Conservation (phyloP, 371 early-diverging fungal genomes). For the Mortierella sp. region DNA sequence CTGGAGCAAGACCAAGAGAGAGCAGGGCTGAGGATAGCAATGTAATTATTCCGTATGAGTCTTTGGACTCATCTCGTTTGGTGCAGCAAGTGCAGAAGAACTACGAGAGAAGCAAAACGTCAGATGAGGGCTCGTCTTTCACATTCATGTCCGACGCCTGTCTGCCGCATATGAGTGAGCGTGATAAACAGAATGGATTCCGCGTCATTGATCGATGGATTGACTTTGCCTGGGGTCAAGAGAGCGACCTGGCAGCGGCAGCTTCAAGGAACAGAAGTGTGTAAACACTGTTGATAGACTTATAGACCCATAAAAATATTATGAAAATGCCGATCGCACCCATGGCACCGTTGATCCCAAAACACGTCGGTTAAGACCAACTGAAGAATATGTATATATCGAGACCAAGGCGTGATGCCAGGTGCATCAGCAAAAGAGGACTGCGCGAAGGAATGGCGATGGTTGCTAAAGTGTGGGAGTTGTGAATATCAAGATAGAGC, state of each 20-base stretch:
- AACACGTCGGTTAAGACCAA: no score
- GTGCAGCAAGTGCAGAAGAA: not conserved
- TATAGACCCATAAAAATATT: no score
- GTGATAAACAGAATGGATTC: constrained; percentile 28
- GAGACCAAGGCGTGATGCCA: no score
- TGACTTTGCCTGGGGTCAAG: constrained; percentile 44
- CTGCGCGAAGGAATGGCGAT: no score
- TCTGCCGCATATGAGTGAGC: constrained; percentile 25
- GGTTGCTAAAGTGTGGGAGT: no score
- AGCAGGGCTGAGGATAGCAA: not conserved
- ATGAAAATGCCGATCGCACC: no score
- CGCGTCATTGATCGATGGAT: constrained; percentile 36
- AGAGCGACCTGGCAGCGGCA: not conserved
- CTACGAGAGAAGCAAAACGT: not conserved
- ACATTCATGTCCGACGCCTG: constrained; percentile 51
- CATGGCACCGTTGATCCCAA: no score
- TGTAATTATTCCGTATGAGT: not conserved
- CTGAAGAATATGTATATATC: no score
- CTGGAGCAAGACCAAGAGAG: not conserved
- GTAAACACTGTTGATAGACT: no score
- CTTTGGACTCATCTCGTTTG: not conserved
- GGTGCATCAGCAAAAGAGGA: no score
- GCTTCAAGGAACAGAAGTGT: no score
- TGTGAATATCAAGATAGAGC: no score
- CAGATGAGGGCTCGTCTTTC: constrained; percentile 6